phyloP scores from a whole-genome alignment of 306 rosid species.

The Acacia acuminata region DNA sequence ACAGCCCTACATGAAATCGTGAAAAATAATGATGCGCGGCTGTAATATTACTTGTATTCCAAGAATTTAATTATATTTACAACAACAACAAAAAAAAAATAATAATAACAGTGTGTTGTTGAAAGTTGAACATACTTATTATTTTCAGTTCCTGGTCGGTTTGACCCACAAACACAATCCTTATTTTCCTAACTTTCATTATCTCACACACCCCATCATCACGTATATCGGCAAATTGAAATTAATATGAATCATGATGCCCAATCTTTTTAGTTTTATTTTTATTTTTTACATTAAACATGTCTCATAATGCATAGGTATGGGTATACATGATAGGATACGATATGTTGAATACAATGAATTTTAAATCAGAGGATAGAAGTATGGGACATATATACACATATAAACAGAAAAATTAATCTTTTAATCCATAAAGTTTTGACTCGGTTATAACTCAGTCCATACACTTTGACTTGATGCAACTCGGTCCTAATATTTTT shows the following conservation, averaged over 20 bases:
- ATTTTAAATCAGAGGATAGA: no score
- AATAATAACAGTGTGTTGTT: neutral
- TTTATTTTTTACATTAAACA: neutral
- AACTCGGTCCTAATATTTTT: no score
- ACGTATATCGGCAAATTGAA: neutral
- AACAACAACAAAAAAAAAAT: neutral
- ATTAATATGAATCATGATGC: neutral
- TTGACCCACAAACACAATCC: neutral
- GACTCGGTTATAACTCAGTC: no score
- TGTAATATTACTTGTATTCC: neutral
- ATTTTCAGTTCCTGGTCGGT: neutral
- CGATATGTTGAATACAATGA: no score
- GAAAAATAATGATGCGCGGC: neutral
- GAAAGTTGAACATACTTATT: neutral
- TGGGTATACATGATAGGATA: no score
- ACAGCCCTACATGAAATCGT: neutral
- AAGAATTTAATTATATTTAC: neutral
- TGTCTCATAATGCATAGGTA: neutral
- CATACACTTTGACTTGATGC: no score
- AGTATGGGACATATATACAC: no score
- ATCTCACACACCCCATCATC: neutral
- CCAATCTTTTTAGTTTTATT: neutral
- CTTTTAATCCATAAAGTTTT: no score
- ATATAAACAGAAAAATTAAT: no score
- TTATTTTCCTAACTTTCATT: neutral